phyloP scores from a whole-genome alignment of 768 basidiomycete genomes.

The Lactarius deliciosus region DNA sequence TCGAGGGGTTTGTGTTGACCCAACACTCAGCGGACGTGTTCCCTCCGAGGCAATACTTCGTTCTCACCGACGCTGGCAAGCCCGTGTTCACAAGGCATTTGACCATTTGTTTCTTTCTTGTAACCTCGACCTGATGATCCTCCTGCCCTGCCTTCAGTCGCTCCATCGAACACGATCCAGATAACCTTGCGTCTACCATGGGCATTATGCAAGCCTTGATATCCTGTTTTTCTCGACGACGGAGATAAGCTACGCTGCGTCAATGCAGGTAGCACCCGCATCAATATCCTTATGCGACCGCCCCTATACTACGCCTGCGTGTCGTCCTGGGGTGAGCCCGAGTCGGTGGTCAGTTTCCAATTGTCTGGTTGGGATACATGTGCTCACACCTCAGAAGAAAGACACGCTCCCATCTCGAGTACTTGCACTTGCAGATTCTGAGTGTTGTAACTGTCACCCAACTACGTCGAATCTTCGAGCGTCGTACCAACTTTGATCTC shows the following conservation, averaged over 20 bases:
- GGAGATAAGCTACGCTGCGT: constrained; percentile 84
- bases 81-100: constrained; percentile 89
- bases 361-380: constrained; percentile 17
- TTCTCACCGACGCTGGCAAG: constrained; percentile 94
- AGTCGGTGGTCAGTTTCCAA: constrained; percentile 74
- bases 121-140: constrained; percentile 4
- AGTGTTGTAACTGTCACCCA: constrained; percentile 87
- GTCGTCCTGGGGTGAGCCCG: constrained; percentile 94
- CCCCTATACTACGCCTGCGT: constrained; percentile 92
- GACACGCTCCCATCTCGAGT: constrained; percentile 93
- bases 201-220: constrained; percentile 95
- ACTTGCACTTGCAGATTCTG: constrained; percentile 89
- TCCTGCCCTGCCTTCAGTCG: constrained; percentile 39
- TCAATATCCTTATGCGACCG: constrained; percentile 81
- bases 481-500: constrained; percentile 90
- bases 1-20: constrained; percentile 6
- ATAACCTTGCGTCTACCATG: constrained; percentile 73
- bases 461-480: constrained; percentile 81
- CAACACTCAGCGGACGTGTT: constrained; percentile 31
- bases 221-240: constrained; percentile 92
- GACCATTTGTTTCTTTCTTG: constrained; percentile 6
- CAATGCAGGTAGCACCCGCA: constrained; percentile 76
- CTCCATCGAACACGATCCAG: constrained; percentile 54
- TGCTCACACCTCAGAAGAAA: constrained; percentile 58
- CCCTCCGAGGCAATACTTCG: constrained; percentile 78